Evolutionary conservation across 2,329 filamentous ascomycete species (phyloP).

Genomic region (Cordyceps cicadae): DNA sequence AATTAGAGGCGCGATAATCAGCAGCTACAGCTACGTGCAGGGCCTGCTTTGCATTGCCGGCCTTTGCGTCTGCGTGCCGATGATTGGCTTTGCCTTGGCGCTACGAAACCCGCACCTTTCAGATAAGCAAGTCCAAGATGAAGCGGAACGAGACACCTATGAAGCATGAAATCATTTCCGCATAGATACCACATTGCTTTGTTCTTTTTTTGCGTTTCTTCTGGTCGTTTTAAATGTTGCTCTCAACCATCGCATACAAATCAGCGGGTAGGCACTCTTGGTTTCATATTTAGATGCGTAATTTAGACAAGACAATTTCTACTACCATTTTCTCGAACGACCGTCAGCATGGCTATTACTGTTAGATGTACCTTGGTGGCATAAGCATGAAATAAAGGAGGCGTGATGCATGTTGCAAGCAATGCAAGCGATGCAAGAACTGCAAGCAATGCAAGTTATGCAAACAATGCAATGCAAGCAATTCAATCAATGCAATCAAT

Average conservation of each 20-base stretch:
- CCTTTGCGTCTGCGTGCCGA: constrained; percentile 37
- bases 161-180: background rate
- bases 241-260: constrained; percentile 2
- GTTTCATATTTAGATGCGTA: background rate
- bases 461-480: no score
- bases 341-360: no score
- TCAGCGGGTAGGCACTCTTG: background rate
- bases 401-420: no score
- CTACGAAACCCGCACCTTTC: constrained; percentile 38
- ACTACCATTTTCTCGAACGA: background rate
- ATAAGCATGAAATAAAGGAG: no score
- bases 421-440: no score
- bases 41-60: constrained; percentile 36
- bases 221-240: background rate
- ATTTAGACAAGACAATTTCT: constrained; percentile 1
- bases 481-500: no score
- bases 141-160: constrained; percentile 12
- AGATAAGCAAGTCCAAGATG: constrained; percentile 29
- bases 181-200: background rate
- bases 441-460: no score
- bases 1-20: constrained; percentile 35
- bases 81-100: constrained; percentile 35
- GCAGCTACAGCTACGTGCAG: constrained; percentile 37
- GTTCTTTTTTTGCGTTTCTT: background rate
- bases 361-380: no score